These are phyloP conservation scores for Vitis cinerea DNA, from an alignment of 164 flowering plant genomes.

Conservation along the genomic window DNA sequence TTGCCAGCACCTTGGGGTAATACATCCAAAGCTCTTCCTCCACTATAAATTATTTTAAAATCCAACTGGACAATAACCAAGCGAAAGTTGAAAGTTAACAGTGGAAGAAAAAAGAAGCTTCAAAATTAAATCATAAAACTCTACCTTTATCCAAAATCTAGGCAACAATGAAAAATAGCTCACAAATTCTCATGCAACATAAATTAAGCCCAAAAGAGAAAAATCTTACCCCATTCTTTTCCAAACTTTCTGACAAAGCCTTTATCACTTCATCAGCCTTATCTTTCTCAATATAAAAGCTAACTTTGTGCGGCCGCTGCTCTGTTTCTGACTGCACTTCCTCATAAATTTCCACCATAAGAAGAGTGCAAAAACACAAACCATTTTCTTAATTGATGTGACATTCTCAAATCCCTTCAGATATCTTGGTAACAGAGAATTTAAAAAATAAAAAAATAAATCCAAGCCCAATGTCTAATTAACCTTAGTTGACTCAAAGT, in stretches of 20 bases:
- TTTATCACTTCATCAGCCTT: constrained; percentile 69
- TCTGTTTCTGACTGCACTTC: constrained; percentile 80
- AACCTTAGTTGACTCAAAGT: background rate
- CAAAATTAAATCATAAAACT: background rate
- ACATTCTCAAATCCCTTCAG: background rate
- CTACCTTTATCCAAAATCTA: background rate
- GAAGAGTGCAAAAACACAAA: constrained; percentile 2
- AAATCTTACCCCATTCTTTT: constrained; percentile 66
- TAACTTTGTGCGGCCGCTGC: constrained; percentile 89
- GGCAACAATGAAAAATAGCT: background rate
- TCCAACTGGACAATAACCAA: constrained; percentile 52
- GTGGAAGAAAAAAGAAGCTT: background rate
- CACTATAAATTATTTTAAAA: constrained; percentile 79
- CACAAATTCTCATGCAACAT: background rate
- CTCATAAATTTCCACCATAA: constrained; percentile 9
- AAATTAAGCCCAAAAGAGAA: background rate
- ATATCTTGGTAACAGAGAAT: background rate
- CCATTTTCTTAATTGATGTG: background rate
- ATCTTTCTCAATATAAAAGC: constrained; percentile 81
- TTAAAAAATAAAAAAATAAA: no score
- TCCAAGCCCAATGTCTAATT: no score
- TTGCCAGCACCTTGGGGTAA: constrained; percentile 86
- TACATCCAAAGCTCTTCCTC: constrained; percentile 76
- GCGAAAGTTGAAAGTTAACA: background rate
- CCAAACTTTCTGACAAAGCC: constrained; percentile 51